Conservation (phyloP, 2,329 filamentous ascomycete species). For the Alternaria ethzedia region DNA sequence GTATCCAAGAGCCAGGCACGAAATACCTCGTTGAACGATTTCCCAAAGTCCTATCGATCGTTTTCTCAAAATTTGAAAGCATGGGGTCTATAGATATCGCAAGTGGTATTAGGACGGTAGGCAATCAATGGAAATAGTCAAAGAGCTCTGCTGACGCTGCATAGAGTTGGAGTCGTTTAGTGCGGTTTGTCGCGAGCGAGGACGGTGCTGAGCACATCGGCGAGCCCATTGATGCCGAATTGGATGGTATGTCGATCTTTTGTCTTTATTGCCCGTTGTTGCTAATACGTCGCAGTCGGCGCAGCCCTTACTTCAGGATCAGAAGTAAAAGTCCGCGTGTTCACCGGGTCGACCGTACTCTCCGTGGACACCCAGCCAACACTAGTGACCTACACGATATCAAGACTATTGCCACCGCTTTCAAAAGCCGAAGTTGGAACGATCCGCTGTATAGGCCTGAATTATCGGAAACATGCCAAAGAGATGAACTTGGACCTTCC, state of each 20-base stretch:
- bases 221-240: slow-evolving; percentile 11
- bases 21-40: too few relatives aligned
- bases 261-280: too few relatives aligned
- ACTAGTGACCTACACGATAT: slow-evolving; percentile 11
- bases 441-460: slow-evolving; percentile 56
- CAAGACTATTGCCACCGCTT: slow-evolving; percentile 43
- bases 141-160: neutral
- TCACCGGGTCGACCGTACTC: slow-evolving; percentile 16
- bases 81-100: slow-evolving; percentile 2
- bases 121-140: neutral
- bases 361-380: slow-evolving; percentile 4
- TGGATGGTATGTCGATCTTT: slow-evolving; percentile 14
- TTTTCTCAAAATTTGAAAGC: neutral
- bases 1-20: too few relatives aligned
- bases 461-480: slow-evolving; percentile 35
- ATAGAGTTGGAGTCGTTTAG: slow-evolving; percentile 20
- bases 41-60: too few relatives aligned
- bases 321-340: slow-evolving; percentile 12
- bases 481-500: slow-evolving; percentile 23
- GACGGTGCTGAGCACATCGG: slow-evolving; percentile 22
- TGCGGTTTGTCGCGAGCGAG: slow-evolving; percentile 24
- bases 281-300: slow-evolving; percentile 13
- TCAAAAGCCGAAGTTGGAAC: slow-evolving; percentile 45
- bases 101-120: slow-evolving; percentile 6
- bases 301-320: slow-evolving; percentile 16